These are phyloP conservation scores for Backusella macrospora DNA, from an alignment of 192 early-diverging fungal species.

Conservation along the genomic window DNA sequence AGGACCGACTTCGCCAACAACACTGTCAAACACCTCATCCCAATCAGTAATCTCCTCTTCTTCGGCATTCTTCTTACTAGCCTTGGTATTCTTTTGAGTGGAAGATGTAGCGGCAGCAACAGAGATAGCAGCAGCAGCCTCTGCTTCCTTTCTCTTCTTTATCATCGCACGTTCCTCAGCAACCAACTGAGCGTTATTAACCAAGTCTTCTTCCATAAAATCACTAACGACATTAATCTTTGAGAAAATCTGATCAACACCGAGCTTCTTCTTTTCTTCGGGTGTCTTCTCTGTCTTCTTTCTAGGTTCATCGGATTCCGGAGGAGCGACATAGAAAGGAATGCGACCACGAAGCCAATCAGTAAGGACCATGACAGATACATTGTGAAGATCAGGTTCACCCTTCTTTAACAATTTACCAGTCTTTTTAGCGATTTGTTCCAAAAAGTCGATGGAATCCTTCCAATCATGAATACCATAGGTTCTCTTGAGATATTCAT, in stretches of 20 bases:
- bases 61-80: slow-evolving; percentile 35
- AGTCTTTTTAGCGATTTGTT: slow-evolving; percentile 79
- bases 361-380: slow-evolving; percentile 97
- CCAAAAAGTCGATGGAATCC: slow-evolving; percentile 90
- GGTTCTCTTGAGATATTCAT: slow-evolving; percentile 90
- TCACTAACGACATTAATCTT: slow-evolving; percentile 89
- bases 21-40: slow-evolving; percentile 88
- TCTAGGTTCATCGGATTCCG: slow-evolving; percentile 44
- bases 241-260: slow-evolving; percentile 86
- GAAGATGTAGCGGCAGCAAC: slow-evolving; percentile 26
- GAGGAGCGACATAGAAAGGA: slow-evolving; percentile 90
- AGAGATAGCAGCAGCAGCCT: slow-evolving; percentile 47
- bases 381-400: slow-evolving; percentile 89
- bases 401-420: slow-evolving; percentile 96
- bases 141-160: slow-evolving; percentile 45
- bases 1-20: slow-evolving; percentile 64
- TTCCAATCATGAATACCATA: slow-evolving; percentile 88
- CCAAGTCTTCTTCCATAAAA: slow-evolving; percentile 85
- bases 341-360: slow-evolving; percentile 98
- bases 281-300: slow-evolving; percentile 7
- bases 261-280: slow-evolving; percentile 32
- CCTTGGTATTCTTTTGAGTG: slow-evolving; percentile 40
- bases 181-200: slow-evolving; percentile 57
- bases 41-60: slow-evolving; percentile 67
- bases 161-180: slow-evolving; percentile 55